A percentile compares a stretch with the other conserved stretches of the same genome.
Evolutionary conservation across 2,329 filamentous ascomycete genomes (phyloP).

Genomic region (Cladobotryum mycophilum): DNA sequence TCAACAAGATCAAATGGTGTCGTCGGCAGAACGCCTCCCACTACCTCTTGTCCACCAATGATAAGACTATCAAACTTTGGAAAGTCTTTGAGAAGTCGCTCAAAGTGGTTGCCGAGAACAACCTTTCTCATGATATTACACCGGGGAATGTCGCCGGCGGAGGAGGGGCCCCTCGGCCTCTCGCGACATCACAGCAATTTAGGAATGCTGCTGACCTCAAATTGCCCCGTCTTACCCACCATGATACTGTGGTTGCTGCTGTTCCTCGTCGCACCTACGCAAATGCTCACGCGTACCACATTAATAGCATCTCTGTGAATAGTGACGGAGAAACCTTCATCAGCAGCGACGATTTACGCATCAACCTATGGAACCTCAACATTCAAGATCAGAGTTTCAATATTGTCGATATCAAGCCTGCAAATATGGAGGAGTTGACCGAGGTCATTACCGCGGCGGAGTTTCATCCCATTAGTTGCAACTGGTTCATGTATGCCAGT

Average conservation of each 20-base stretch:
- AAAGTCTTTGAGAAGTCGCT: constrained; percentile 99
- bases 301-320: constrained; percentile 99
- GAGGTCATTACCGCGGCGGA: constrained; percentile 98
- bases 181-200: constrained; percentile 64
- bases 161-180: constrained; percentile 68
- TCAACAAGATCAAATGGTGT: constrained; percentile 99
- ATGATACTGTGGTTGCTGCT: constrained; percentile 95
- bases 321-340: constrained; percentile 99
- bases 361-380: constrained; percentile 98
- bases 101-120: constrained; percentile 98
- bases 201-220: constrained; percentile 78
- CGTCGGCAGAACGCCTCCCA: constrained; percentile 96
- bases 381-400: constrained; percentile 99
- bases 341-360: constrained; percentile 93
- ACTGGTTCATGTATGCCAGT: constrained; percentile 99
- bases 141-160: constrained; percentile 66
- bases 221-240: constrained; percentile 91
- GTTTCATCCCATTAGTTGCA: constrained; percentile 94
- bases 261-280: constrained; percentile 94
- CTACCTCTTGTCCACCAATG: constrained; percentile 96
- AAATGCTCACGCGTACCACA: constrained; percentile 98
- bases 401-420: constrained; percentile 99
- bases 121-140: constrained; percentile 89
- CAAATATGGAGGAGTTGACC: constrained; percentile 98
- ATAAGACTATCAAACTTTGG: constrained; percentile 99